These are phyloP conservation scores for Asterochloris erici DNA, from an alignment of 139 green algal genomes.

Conservation along the genomic window DNA sequence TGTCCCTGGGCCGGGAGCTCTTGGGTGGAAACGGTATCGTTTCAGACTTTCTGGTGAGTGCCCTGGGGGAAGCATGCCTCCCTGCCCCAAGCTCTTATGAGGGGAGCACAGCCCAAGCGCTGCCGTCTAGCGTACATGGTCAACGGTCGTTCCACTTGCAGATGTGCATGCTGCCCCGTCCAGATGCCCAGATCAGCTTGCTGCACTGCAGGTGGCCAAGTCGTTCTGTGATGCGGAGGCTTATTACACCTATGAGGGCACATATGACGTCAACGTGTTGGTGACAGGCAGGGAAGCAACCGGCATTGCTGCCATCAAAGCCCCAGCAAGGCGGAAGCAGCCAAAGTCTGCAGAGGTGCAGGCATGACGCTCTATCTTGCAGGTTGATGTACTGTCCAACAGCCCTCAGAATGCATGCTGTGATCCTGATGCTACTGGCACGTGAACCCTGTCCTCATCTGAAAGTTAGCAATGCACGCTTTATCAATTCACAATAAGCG, in stretches of 20 bases:
- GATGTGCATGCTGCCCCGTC: background rate
- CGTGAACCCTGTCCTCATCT: background rate
- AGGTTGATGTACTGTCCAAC: background rate
- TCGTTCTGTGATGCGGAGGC: conserved; percentile 81
- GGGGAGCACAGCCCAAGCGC: background rate
- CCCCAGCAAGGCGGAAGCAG: conserved; percentile 19
- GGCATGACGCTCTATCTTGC: background rate
- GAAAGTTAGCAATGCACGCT: background rate
- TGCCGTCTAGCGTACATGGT: background rate
- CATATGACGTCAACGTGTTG: conserved; percentile 85
- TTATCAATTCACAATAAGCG: conserved; percentile 17
- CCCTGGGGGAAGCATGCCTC: too few relatives aligned
- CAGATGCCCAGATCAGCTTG: too few relatives aligned
- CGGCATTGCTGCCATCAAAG: conserved; percentile 77
- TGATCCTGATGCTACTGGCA: background rate
- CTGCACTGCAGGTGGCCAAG: conserved; percentile 67
- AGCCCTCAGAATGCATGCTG: background rate
- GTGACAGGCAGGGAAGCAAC: conserved; percentile 84
- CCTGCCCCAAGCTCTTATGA: background rate
- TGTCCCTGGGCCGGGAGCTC: conserved; percentile 83
- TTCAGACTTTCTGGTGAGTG: conserved; percentile 67
- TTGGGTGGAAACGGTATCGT: conserved; percentile 93
- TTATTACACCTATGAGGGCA: conserved; percentile 85
- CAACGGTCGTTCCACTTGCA: background rate
- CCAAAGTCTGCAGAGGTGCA: conserved; percentile 11